Percentiles rank a stretch among this genome's conserved stretches.
These are phyloP conservation scores for Backusella luteola DNA, from an alignment of 192 early-diverging fungal species.

Conservation along the genomic window DNA sequence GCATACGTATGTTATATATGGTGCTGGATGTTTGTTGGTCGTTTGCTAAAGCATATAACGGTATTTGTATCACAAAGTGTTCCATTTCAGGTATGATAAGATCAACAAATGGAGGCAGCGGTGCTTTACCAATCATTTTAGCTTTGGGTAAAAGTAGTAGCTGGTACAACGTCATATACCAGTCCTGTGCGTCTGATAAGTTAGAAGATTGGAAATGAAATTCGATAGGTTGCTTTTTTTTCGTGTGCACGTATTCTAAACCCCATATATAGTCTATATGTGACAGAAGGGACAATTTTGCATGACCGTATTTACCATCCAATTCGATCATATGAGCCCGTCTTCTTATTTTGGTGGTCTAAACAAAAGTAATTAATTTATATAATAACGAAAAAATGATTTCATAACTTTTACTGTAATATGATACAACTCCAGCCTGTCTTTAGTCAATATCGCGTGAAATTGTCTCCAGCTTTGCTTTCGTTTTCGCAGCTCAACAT, in stretches of 20 bases:
- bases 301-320: not conserved
- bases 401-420: not conserved
- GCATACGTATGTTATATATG: not conserved
- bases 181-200: not conserved
- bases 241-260: not conserved
- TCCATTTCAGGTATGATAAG: not conserved
- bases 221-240: not conserved
- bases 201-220: not conserved
- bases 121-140: not conserved
- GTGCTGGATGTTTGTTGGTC: not conserved
- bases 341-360: not conserved
- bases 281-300: not conserved
- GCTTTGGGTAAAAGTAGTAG: not conserved
- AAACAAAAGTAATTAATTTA: not conserved
- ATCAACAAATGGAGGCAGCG: not conserved
- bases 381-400: not conserved
- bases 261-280: conserved; percentile 2
- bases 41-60: not conserved
- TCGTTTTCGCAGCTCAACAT: not conserved
- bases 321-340: not conserved
- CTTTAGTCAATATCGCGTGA: not conserved
- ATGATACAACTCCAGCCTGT: not conserved
- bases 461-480: not conserved
- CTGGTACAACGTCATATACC: not conserved
- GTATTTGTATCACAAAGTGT: not conserved